These are phyloP conservation scores for Lentinula novae-zelandiae DNA, from an alignment of 1,284 basidiomycete genomes.

Conservation along the genomic window DNA sequence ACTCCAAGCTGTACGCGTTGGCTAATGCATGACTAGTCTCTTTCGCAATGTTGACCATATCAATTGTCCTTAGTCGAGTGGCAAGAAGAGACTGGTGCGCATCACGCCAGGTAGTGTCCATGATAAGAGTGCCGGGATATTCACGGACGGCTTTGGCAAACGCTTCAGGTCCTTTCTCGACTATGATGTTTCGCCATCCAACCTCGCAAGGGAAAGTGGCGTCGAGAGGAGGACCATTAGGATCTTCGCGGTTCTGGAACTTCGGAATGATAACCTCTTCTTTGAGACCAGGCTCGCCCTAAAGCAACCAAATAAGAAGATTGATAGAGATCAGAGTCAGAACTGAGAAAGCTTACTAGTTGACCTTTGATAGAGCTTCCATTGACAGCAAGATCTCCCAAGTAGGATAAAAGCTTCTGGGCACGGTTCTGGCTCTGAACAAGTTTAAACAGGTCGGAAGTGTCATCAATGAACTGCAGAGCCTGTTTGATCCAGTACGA, in stretches of 20 bases:
- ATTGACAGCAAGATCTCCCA: conserved; percentile 98
- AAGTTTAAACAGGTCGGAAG: conserved; percentile 97
- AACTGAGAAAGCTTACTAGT: conserved; percentile 34
- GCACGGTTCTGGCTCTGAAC: conserved; percentile 98
- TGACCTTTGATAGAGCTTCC: conserved; percentile 96
- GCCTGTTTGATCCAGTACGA: background rate
- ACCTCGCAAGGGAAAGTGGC: conserved; percentile 78
- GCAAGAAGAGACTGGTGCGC: conserved; percentile 98
- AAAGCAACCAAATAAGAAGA: background rate
- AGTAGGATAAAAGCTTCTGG: conserved; percentile 94
- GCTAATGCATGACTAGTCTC: conserved; percentile 94
- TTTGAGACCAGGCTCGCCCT: conserved; percentile 94
- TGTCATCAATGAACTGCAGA: conserved; percentile 94
- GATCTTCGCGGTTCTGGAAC: conserved; percentile 77
- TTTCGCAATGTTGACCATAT: conserved; percentile 99
- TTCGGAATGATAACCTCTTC: conserved; percentile 85
- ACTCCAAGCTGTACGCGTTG: conserved; percentile 96
- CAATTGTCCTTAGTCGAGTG: conserved; percentile 93
- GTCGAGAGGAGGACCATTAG: conserved; percentile 74
- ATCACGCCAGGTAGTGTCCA: conserved; percentile 99
- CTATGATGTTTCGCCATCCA: conserved; percentile 99
- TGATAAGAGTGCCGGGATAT: conserved; percentile 93
- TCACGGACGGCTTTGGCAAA: conserved; percentile 98
- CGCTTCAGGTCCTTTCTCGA: conserved; percentile 96
- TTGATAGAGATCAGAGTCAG: background rate